Conservation (phyloP, 164 flowering plant genomes). For the grape (Vitis vinifera) region DNA sequence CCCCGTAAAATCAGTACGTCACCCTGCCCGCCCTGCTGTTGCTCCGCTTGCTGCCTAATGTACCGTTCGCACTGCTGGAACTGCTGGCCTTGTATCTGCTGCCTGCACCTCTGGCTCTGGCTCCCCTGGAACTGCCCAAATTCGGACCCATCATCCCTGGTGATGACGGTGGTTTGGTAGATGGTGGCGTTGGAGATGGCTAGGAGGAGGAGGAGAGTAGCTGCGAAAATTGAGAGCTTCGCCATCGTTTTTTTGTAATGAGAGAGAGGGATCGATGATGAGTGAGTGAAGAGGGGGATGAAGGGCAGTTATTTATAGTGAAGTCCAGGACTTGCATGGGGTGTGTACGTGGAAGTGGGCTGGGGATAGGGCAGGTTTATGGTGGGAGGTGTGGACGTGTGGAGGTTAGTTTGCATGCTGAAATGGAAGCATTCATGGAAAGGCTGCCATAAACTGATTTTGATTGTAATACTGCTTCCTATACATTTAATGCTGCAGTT, state of each 20-base stretch:
- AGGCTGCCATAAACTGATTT: neutral
- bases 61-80: constrained; percentile 7
- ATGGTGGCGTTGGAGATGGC: constrained; percentile 5
- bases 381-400: neutral
- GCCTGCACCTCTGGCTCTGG: constrained; percentile 1
- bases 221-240: neutral
- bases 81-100: constrained; percentile 4
- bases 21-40: neutral
- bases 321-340: constrained; percentile 8
- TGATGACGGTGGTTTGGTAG: constrained; percentile 17
- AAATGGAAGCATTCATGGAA: neutral
- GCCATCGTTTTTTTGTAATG: neutral
- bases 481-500: too few relatives aligned
- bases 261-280: neutral
- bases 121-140: neutral
- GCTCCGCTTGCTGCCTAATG: neutral
- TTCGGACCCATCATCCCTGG: constrained; percentile 1
- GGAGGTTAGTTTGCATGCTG: neutral
- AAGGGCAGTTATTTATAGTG: constrained; percentile 8
- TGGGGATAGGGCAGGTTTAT: neutral
- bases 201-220: constrained; percentile 3
- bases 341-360: constrained; percentile 8
- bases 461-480: too few relatives aligned
- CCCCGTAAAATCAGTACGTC: neutral
- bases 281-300: neutral